Evolutionary conservation across 768 basidiomycete genomes (phyloP).

Genomic region (Imleria badia): DNA sequence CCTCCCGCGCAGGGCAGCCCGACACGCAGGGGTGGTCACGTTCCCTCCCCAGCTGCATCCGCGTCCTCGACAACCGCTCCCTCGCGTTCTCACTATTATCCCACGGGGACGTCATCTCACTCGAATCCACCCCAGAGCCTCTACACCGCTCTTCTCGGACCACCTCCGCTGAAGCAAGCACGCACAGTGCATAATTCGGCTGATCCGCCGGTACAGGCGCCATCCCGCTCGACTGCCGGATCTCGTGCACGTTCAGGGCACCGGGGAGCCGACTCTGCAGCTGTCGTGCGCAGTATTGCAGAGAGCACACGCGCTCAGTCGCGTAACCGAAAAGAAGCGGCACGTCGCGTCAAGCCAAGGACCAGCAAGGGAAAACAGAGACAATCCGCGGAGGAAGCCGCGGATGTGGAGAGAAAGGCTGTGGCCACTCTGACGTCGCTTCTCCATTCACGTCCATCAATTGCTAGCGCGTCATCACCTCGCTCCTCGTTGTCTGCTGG

Average conservation of each 20-base stretch:
- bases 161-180: slow-evolving; percentile 72
- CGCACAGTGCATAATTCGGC: slow-evolving; percentile 75
- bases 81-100: slow-evolving; percentile 45
- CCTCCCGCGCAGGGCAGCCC: slow-evolving; percentile 48
- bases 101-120: slow-evolving; percentile 35
- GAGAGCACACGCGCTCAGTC: slow-evolving; percentile 47
- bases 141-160: slow-evolving; percentile 73
- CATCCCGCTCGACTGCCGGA: slow-evolving; percentile 38
- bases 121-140: slow-evolving; percentile 56
- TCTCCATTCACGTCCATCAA: slow-evolving; percentile 62
- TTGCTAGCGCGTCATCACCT: slow-evolving; percentile 63
- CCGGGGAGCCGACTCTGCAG: slow-evolving; percentile 11
- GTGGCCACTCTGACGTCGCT: slow-evolving; percentile 78
- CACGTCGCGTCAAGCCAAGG: slow-evolving; percentile 34
- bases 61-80: slow-evolving; percentile 28
- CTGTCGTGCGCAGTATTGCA: slow-evolving; percentile 42
- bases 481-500: slow-evolving; percentile 69
- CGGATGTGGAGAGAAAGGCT: slow-evolving; percentile 76
- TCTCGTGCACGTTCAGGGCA: slow-evolving; percentile 26
- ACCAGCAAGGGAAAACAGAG: slow-evolving; percentile 53
- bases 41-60: slow-evolving; percentile 36
- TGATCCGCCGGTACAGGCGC: slow-evolving; percentile 62
- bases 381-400: slow-evolving; percentile 32
- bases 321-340: slow-evolving; percentile 43
- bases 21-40: slow-evolving; percentile 44